These are phyloP conservation scores for Suillus placidus DNA, from an alignment of 768 basidiomycete species.

Conservation along the genomic window DNA sequence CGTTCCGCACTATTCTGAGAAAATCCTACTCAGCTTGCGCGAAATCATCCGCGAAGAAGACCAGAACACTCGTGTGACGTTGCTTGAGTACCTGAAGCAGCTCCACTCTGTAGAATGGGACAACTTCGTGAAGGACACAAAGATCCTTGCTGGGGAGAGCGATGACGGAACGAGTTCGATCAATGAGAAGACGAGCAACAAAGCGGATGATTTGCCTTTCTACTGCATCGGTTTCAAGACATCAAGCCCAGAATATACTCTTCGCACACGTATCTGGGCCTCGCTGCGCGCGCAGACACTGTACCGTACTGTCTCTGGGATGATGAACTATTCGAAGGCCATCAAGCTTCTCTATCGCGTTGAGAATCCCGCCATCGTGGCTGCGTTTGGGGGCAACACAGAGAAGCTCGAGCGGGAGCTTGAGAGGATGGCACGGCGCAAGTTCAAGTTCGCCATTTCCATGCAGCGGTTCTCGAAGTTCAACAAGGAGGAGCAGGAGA, in stretches of 20 bases:
- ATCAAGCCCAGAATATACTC: conserved; percentile 96
- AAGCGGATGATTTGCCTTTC: conserved; percentile 94
- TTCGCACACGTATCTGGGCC: conserved; percentile 99
- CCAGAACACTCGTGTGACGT: conserved; percentile 92
- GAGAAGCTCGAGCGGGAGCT: conserved; percentile 94
- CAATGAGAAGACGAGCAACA: conserved; percentile 72
- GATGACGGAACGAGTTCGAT: conserved; percentile 52
- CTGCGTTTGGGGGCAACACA: conserved; percentile 94
- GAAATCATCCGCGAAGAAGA: conserved; percentile 99
- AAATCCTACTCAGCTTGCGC: conserved; percentile 92
- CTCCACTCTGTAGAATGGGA: conserved; percentile 99
- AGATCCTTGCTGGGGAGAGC: conserved; percentile 94
- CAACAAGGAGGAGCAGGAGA: conserved; percentile 98
- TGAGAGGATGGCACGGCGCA: conserved; percentile 94
- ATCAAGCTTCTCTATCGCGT: conserved; percentile 99
- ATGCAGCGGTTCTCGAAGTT: conserved; percentile 99
- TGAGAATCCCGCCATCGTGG: conserved; percentile 97
- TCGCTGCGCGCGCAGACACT: conserved; percentile 97
- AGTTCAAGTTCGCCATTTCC: conserved; percentile 97
- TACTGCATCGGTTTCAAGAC: conserved; percentile 99
- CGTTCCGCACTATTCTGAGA: conserved; percentile 98
- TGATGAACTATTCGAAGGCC: conserved; percentile 99
- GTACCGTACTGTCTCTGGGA: conserved; percentile 97
- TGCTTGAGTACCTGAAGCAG: conserved; percentile 98
- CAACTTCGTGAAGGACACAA: conserved; percentile 99